Evolutionary conservation across 2,329 filamentous ascomycete genomes (phyloP), one percentile per base, ranked within the genome.

Genomic region (Periglandula ipomoeae): DNA sequence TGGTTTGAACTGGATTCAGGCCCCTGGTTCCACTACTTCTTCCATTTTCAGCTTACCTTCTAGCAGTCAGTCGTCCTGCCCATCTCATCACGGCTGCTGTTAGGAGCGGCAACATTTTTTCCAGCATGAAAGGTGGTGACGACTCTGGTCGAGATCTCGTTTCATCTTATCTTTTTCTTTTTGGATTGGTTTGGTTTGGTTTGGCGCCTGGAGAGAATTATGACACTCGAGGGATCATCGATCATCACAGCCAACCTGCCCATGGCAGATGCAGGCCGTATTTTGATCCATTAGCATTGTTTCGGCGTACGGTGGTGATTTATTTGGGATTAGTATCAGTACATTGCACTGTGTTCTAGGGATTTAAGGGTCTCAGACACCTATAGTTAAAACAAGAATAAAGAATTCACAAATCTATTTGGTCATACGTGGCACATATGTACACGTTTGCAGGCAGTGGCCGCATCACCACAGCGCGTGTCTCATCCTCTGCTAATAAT

Each of bases 151-250:
- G n/a, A n/a, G n/a, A n/a, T n/a, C n/a, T n/a, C n/a, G n/a, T n/a
- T n/a, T n/a, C n/a, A n/a, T 17, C 20, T 23, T 22, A 13, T 26
- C 5, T 10, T 15, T 26, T 8, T 37, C 6, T 45, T 30, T 9
- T 41, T 46, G 37, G 42, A 49, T 49, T 15, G 37, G 26, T 6
- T 23, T 35, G 32, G 13, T n/a, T 46, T 9, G 44, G 34, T 19
- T 4, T 20, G 44, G 26, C 22, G 22, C 44, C 10, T 8, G 23
- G 34, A 27, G 44, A 32, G 15, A 24, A 44, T 13, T 7, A 35
- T 44, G 11, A 34, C 42, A 35, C 27, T 17, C 34, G n/a, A 19
- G 20, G 15, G 37, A 22, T 20, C 3, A 13, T 39, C n/a, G 13
- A 39, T 19, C 1, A 22, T 39, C 19, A 19, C 3, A 20, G 30